Percentiles rank a stretch among this genome's conserved stretches.
phyloP scores from a whole-genome alignment of 805 yeast species.

The Candida vartiovaarae region DNA sequence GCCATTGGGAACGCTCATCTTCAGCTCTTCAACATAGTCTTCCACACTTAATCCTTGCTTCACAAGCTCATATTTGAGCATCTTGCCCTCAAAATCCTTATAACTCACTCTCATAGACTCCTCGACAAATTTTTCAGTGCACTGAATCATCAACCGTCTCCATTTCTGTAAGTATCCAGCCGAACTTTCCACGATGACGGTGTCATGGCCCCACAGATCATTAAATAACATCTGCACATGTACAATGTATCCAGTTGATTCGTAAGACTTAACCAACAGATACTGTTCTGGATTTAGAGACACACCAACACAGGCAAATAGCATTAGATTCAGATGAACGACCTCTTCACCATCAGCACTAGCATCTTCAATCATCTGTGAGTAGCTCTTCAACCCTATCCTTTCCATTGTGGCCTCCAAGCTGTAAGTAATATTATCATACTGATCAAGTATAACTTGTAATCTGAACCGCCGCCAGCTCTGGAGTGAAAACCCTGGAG shows the following conservation, averaged over 20 bases:
- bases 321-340: not conserved
- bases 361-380: not conserved
- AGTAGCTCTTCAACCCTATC: not conserved
- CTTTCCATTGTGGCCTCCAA: not conserved
- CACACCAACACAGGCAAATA: not conserved
- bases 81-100: constrained; percentile 2
- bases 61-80: constrained; percentile 1
- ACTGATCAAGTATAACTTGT: not conserved
- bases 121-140: not conserved
- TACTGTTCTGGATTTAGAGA: not conserved
- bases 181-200: not conserved
- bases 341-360: not conserved
- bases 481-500: not conserved
- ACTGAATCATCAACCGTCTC: not conserved
- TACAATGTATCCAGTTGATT: not conserved
- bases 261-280: not conserved
- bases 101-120: not conserved
- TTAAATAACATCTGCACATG: not conserved
- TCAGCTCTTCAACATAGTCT: not conserved
- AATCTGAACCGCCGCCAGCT: not conserved
- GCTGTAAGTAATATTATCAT: not conserved
- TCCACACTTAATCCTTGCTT: not conserved
- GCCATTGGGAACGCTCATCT: not conserved
- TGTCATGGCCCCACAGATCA: not conserved
- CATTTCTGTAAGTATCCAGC: not conserved